Evolutionary conservation across 169 alveolate species (phyloP), one percentile per base, ranked within the genome.

Genomic region (Eimeria acervulina): DNA sequence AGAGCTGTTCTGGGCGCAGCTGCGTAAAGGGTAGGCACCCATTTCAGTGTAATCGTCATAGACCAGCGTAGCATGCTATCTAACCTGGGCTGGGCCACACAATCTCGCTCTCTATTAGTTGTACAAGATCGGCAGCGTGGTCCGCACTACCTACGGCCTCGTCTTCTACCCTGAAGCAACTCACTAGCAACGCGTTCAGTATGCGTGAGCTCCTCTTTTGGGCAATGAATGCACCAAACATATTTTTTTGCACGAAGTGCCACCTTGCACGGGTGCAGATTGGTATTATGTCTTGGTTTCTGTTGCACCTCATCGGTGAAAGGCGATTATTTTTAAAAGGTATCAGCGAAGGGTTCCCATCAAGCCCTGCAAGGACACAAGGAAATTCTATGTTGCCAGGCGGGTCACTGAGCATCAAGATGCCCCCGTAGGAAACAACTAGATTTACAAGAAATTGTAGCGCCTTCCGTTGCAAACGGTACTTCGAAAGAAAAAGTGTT

Each of bases 401-500:
- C 19, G 33, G 33, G 51, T 19, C 17, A 72, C 52, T 36, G 51
- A 68, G 15, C 26, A 33, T 31, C 44, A 42, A 63, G 40, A n/a
- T 7, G 17, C 76, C 36, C 23, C 15, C 21, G 31, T 5, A 36
- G 47, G 47, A 5, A 85, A 91, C 97, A 61, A 98, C 97, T 10
- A 66, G 95, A n/a, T 99, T 98, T 97, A 97, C n/a, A 96, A 78
- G 98, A 97, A 95, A 98, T 98, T 31, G 98, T 98, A 23, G 99
- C 98, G 44, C 95, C 98, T 36, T 98, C 97, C 42, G 97, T 96
- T 44, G 99, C 99, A 23, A 99, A 98, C 95, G 90, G 97, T 26
- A 92, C 98, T 15, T 96, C 98, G 89, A 97, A 98, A 90, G 99
- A 98, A 97, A 99, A 99, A 0, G 99, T 99, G 33, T 95, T 98